Percentiles rank a stretch among this genome's conserved stretches.
phyloP scores from a whole-genome alignment of 2,329 filamentous ascomycete genomes.

The Thelonectria discophora region DNA sequence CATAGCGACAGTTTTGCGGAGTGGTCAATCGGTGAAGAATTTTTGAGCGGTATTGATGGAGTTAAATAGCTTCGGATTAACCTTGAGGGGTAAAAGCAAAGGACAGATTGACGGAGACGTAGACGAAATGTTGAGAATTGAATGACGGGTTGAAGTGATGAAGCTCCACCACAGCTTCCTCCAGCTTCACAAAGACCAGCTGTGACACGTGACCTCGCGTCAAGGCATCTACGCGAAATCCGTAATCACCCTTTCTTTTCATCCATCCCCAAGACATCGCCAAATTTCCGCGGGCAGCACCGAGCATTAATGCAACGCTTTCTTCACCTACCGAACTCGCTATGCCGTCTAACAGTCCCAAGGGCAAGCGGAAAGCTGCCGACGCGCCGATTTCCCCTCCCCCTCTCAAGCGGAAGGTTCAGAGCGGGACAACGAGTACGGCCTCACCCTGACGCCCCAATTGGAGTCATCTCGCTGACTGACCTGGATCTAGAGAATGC shows the following conservation, averaged over 20 bases:
- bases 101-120: too few species aligned
- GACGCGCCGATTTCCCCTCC: conserved; percentile 62
- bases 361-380: conserved; percentile 48
- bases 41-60: background rate
- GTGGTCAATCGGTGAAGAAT: background rate
- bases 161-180: conserved; percentile 15
- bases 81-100: background rate
- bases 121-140: background rate
- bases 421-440: conserved; percentile 62
- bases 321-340: conserved; percentile 6
- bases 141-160: background rate
- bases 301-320: conserved; percentile 26
- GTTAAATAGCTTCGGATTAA: background rate
- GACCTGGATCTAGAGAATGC: conserved; percentile 62
- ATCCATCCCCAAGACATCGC: background rate
- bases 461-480: conserved; percentile 25
- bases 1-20: conserved; percentile 49
- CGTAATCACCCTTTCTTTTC: too few species aligned
- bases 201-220: conserved; percentile 48
- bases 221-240: conserved; percentile 19
- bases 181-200: background rate
- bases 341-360: conserved; percentile 40
- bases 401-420: conserved; percentile 60
- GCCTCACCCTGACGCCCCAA: background rate
- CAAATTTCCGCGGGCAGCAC: background rate